These are phyloP conservation scores for Aspergillus ruber DNA, from an alignment of 2,329 filamentous ascomycete genomes.

Conservation along the genomic window DNA sequence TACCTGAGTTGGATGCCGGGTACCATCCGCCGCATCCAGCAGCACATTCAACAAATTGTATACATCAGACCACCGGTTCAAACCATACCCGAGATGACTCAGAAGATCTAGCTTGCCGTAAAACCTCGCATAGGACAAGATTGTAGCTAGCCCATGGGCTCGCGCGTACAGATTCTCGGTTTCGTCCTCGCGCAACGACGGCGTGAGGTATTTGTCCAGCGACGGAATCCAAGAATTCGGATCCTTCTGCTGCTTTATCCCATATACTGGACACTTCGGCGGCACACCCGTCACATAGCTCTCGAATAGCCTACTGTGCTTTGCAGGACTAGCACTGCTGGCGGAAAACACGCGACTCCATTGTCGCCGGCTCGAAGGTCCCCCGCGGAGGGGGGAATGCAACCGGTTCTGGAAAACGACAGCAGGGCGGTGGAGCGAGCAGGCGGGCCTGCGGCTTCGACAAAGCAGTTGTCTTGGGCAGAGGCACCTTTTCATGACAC, in stretches of 20 bases:
- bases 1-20: conserved; percentile 11
- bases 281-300: conserved; percentile 3
- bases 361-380: conserved; percentile 10
- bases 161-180: conserved; percentile 14
- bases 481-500: conserved; percentile 40
- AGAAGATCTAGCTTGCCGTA: conserved; percentile 30
- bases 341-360: conserved; percentile 17
- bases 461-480: conserved; percentile 28
- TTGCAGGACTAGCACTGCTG: not conserved
- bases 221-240: conserved; percentile 28
- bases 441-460: conserved; percentile 23
- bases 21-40: conserved; percentile 30
- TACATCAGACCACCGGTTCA: conserved; percentile 37
- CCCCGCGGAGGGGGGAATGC: conserved; percentile 4
- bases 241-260: conserved; percentile 14
- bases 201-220: conserved; percentile 29
- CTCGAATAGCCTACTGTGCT: not conserved
- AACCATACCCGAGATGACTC: conserved; percentile 32
- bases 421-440: conserved; percentile 8
- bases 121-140: conserved; percentile 25
- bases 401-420: conserved; percentile 1
- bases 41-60: conserved; percentile 32
- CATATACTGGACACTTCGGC: conserved; percentile 12
- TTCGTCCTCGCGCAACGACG: conserved; percentile 13
- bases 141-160: conserved; percentile 23